Evolutionary conservation across 352 stramenopile genomes (phyloP).

Genomic region (Globisporangium nagaii): DNA sequence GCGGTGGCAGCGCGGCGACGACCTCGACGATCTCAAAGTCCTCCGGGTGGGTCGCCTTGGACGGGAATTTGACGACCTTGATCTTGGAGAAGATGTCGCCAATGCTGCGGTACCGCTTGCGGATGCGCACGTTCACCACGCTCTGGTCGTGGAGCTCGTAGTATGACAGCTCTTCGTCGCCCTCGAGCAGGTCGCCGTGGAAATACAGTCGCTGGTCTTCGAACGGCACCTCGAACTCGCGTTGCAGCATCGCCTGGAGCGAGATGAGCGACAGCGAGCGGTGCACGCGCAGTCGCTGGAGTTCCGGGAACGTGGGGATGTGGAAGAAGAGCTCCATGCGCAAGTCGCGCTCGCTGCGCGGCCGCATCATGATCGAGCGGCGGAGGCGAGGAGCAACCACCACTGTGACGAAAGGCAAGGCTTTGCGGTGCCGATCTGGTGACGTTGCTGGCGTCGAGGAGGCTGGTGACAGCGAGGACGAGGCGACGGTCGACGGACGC

Average conservation of each 20-base stretch:
- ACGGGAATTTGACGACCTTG: conserved; percentile 42
- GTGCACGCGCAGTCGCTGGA: conserved; percentile 34
- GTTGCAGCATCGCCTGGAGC: conserved; percentile 50
- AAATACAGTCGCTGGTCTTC: conserved; percentile 59
- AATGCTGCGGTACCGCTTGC: conserved; percentile 49
- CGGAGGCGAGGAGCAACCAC: background rate
- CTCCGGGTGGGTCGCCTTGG: conserved; percentile 16
- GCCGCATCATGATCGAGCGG: conserved; percentile 16
- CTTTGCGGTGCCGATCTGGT: background rate
- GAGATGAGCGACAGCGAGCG: conserved; percentile 43
- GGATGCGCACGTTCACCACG: conserved; percentile 36
- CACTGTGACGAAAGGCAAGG: background rate
- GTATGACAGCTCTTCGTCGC: conserved; percentile 47
- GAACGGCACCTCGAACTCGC: conserved; percentile 48
- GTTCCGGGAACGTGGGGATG: conserved; percentile 19
- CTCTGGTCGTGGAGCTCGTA: conserved; percentile 55
- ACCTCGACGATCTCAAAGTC: conserved; percentile 64
- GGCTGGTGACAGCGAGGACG: background rate
- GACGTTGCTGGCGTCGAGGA: background rate
- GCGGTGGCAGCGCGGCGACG: conserved; percentile 43
- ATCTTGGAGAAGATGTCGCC: conserved; percentile 62
- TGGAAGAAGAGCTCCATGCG: conserved; percentile 53
- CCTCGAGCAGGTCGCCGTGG: conserved; percentile 50
- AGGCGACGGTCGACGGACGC: background rate
- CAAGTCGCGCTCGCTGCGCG: conserved; percentile 18